Conservation (phyloP, 1,284 basidiomycete species). For the Trametes pubescens region DNA sequence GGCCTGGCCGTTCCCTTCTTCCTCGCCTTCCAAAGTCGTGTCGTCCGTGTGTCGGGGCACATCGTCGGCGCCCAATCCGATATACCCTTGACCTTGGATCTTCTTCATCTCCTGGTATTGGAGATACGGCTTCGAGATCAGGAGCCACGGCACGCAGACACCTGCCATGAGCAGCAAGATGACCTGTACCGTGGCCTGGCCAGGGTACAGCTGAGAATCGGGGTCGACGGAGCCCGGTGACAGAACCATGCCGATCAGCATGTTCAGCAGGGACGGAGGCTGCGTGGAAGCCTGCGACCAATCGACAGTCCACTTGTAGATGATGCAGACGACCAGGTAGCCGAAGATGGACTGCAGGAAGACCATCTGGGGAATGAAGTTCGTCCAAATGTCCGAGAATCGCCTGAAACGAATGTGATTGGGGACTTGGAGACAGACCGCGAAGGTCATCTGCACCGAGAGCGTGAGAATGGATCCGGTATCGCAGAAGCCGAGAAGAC, state of each 20-base stretch:
- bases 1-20: conserved; percentile 84
- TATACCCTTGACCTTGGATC: conserved; percentile 88
- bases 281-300: conserved; percentile 79
- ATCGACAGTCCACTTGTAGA: conserved; percentile 98
- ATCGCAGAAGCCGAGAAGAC: conserved; percentile 42
- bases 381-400: conserved; percentile 86
- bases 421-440: conserved; percentile 93
- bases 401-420: conserved; percentile 96
- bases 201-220: conserved; percentile 80
- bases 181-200: conserved; percentile 89
- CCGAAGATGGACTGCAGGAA: conserved; percentile 99
- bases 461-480: conserved; percentile 29
- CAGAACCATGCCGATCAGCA: conserved; percentile 96
- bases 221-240: conserved; percentile 83
- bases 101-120: conserved; percentile 91
- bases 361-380: conserved; percentile 97
- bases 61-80: conserved; percentile 65
- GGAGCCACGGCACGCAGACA: conserved; percentile 96
- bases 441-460: conserved; percentile 90
- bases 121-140: conserved; percentile 94
- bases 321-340: conserved; percentile 93
- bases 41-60: conserved; percentile 57
- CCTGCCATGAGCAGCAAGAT: conserved; percentile 83
- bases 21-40: conserved; percentile 79
- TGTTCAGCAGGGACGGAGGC: conserved; percentile 93